Evolutionary conservation across 1,284 basidiomycete genomes (phyloP).

Genomic region (Puccinia polysora): DNA sequence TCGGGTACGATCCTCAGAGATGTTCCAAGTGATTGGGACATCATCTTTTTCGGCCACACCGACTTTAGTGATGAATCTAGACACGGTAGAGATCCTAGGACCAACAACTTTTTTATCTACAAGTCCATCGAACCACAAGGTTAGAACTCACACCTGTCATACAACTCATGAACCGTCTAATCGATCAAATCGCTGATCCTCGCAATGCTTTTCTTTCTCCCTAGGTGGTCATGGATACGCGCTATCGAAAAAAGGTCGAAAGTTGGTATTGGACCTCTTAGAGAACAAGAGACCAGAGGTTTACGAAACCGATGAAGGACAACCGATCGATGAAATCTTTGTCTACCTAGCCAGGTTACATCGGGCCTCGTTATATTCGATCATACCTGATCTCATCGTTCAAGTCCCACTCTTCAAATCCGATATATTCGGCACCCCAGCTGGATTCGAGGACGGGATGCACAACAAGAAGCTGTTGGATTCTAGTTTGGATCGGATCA

Average conservation of each 20-base stretch:
- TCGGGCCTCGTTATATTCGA: conserved; percentile 20
- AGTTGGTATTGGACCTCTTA: conserved; percentile 27
- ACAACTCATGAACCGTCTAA: neutral
- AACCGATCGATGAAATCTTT: conserved; percentile 42
- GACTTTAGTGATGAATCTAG: conserved; percentile 40
- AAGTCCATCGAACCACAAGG: conserved; percentile 42
- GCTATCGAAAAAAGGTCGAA: conserved; percentile 29
- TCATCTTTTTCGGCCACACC: conserved; percentile 43
- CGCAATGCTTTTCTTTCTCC: neutral
- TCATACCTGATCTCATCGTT: conserved; percentile 38
- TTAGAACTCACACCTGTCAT: neutral
- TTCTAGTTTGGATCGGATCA: conserved; percentile 31
- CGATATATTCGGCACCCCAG: conserved; percentile 37
- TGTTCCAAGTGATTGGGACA: conserved; percentile 35
- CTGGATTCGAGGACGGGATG: conserved; percentile 41
- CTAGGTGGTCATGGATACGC: conserved; percentile 43
- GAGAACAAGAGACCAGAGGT: conserved; percentile 33
- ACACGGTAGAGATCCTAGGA: conserved; percentile 5
- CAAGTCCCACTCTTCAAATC: conserved; percentile 38
- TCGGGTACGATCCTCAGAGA: conserved; percentile 38
- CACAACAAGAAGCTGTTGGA: conserved; percentile 38
- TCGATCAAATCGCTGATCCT: neutral
- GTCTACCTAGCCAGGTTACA: conserved; percentile 22
- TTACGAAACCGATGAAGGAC: conserved; percentile 27
- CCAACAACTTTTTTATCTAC: conserved; percentile 37